phyloP scores from a whole-genome alignment of 345 rosid species.

The Kernera saxatilis region DNA sequence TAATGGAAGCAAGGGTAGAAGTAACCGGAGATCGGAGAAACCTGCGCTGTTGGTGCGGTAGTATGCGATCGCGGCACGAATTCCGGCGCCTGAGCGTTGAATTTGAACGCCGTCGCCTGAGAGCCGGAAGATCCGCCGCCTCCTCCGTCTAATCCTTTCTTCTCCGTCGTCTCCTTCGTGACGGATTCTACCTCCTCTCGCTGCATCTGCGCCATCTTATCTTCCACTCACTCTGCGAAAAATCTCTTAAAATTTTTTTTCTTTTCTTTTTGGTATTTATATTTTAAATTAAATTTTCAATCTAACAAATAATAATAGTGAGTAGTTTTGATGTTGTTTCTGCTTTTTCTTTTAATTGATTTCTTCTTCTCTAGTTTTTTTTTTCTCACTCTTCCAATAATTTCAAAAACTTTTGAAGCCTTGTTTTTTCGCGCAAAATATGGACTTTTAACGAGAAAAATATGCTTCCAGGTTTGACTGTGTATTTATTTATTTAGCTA shows the following conservation, averaged over 20 bases:
- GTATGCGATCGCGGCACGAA: slow-evolving; percentile 69
- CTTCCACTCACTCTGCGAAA: not conserved
- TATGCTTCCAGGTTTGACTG: slow-evolving; percentile 18
- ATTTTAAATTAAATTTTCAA: not conserved
- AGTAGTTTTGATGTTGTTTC: slow-evolving; percentile 16
- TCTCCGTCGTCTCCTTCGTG: slow-evolving; percentile 26
- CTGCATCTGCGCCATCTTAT: slow-evolving; percentile 66
- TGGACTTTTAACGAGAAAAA: slow-evolving; percentile 24
- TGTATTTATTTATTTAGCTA: slow-evolving; percentile 1
- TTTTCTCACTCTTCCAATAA: slow-evolving; percentile 32
- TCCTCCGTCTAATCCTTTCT: slow-evolving; percentile 12
- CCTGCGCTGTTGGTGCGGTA: slow-evolving; percentile 35
- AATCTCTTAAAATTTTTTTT: not conserved
- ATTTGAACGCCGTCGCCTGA: slow-evolving; percentile 52
- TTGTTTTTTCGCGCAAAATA: slow-evolving; percentile 45
- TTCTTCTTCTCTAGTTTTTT: slow-evolving; percentile 17
- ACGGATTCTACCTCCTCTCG: slow-evolving; percentile 34
- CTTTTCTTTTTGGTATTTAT: not conserved
- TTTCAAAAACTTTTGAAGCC: slow-evolving; percentile 48
- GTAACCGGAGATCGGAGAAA: slow-evolving; percentile 49
- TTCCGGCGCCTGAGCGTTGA: slow-evolving; percentile 91
- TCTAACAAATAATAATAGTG: slow-evolving; percentile 5
- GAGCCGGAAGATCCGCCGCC: slow-evolving; percentile 24
- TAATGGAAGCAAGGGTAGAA: slow-evolving; percentile 66
- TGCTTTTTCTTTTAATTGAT: slow-evolving; percentile 7